Percentiles rank a stretch among this genome's conserved stretches.
These are phyloP conservation scores for Ceratobasidium papillatum DNA, from an alignment of 1,284 basidiomycete genomes.

Conservation along the genomic window DNA sequence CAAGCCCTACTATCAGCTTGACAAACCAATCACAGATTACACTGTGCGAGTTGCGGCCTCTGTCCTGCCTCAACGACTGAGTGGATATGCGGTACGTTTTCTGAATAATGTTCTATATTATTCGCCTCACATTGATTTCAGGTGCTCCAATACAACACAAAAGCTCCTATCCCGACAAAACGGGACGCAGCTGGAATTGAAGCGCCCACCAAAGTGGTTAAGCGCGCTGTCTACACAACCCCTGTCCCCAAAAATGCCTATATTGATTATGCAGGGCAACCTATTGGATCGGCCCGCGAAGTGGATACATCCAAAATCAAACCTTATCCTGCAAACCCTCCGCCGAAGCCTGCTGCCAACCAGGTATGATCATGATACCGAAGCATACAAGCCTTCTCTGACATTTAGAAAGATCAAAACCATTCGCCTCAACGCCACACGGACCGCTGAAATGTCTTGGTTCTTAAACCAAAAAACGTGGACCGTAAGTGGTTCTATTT, in stretches of 20 bases:
- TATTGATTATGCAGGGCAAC: conserved; percentile 14
- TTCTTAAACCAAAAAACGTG: conserved; percentile 26
- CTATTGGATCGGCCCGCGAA: conserved; percentile 23
- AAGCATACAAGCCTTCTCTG: neutral
- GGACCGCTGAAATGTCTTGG: conserved; percentile 14
- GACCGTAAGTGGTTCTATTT: neutral
- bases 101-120: neutral
- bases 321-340: conserved; percentile 14
- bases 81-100: conserved; percentile 37
- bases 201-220: conserved; percentile 1
- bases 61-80: conserved; percentile 32
- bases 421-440: conserved; percentile 12
- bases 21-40: conserved; percentile 35
- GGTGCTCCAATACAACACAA: conserved; percentile 30
- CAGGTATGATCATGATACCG: neutral
- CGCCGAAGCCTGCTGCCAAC: neutral
- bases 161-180: neutral
- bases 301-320: conserved; percentile 4
- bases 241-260: conserved; percentile 21
- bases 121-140: neutral
- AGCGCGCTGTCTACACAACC: conserved; percentile 16
- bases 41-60: conserved; percentile 39
- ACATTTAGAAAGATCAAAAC: neutral
- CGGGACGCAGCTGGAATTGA: neutral
- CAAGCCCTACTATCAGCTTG: neutral